Percentiles rank a stretch among this genome's conserved stretches.
These are phyloP conservation scores for Sphagnum fallax DNA, from an alignment of 228 moss, liverwort and hornwort species.

Conservation along the genomic window DNA sequence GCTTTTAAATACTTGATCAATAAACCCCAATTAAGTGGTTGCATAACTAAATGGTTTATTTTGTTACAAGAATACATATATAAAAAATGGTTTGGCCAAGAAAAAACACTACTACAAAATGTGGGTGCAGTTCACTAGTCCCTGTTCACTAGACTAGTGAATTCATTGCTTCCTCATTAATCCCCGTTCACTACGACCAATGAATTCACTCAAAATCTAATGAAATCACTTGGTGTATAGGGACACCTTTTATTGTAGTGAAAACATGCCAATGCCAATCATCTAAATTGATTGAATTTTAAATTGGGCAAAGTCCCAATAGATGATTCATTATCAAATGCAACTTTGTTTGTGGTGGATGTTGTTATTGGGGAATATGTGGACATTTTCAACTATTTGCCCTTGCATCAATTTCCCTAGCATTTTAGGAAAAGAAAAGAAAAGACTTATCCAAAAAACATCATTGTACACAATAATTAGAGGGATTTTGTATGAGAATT, in stretches of 20 bases:
- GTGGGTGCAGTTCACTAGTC: too few relatives aligned
- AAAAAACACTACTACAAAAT: not conserved
- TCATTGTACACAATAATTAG: conserved; percentile 1
- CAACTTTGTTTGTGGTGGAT: not conserved
- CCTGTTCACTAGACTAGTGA: too few relatives aligned
- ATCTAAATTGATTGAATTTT: not conserved
- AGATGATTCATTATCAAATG: conserved; percentile 1
- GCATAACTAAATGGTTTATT: conserved; percentile 1
- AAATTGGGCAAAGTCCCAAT: not conserved
- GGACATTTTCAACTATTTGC: not conserved
- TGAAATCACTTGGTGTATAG: too few relatives aligned
- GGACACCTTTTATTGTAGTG: too few relatives aligned
- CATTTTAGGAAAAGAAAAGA: not conserved
- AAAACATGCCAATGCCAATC: not conserved
- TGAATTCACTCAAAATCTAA: too few relatives aligned
- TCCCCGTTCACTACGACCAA: too few relatives aligned
- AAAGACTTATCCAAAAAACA: not conserved
- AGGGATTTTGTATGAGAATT: not conserved
- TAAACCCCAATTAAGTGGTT: conserved; percentile 5
- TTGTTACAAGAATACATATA: not conserved
- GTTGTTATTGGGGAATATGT: not conserved
- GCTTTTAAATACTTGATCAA: conserved; percentile 1
- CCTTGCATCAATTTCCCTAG: not conserved
- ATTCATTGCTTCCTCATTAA: too few relatives aligned
- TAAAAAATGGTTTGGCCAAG: not conserved